Base-by-base conservation (phyloP, 2,329 filamentous ascomycete genomes). In the Aureobasidium sp. region DNA sequence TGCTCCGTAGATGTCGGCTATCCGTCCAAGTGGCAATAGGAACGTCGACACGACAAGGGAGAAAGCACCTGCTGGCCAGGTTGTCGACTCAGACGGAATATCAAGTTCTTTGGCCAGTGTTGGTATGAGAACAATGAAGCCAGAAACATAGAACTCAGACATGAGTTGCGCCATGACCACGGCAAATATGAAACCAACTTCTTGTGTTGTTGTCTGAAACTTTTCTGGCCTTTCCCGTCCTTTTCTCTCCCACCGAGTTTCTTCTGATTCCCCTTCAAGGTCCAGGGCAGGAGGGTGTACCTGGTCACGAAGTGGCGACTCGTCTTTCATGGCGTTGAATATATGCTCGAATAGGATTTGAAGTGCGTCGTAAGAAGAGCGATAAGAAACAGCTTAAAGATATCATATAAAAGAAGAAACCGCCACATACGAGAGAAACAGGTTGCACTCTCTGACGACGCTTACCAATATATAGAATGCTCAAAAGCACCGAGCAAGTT, bases 91-190 rank as follows among this genome's bases (percentile, higher is more conserved):
- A 48, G 85, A 80, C 0, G 88, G 83, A 44, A 94, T 91, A 43
- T 84, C 61, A 4, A 94, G 79, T 1, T 84, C 80, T 12, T 73
- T 70, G 12, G 84, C 78, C 3, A 94, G 72, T 0, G 83, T 84
- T 0, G 90, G 89, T 0, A 92, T 74, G 29, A 93, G 75, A 63
- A 86, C 76, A 63, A 80, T 84, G 69, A 92, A 94, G 36, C 90
- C 90, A 51, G 86, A 88, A 56, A 93, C 82, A 70, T 87, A 88
- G 73, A 87, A 92, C 75, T 92, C 89, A 79, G 67, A 69, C 27
- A 72, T 61, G 3, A 68, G 36, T 51, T 71, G 70, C 5, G 70
- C 70, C 65, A 71, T 71, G 41, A 68, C 66, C 13, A 73, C 66
- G 0, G 83, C 83, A 66, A 84, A 82, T 69, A 85, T 81, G 69